phyloP scores from a whole-genome alignment of 768 basidiomycete species.

The Myochromella boudieri region DNA sequence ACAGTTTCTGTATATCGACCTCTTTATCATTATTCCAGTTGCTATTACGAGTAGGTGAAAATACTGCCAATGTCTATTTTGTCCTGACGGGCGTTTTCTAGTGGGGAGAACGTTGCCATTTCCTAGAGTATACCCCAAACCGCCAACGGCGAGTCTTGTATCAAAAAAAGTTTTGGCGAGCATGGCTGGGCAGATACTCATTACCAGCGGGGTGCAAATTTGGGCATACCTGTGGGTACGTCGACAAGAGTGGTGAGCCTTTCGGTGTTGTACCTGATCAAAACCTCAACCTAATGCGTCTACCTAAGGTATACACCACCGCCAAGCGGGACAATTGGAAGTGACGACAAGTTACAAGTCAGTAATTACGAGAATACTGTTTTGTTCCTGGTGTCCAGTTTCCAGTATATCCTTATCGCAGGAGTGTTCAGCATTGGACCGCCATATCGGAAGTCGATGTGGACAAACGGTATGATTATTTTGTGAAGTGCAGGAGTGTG shows the following conservation, averaged over 20 bases:
- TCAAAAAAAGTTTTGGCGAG: constrained; percentile 94
- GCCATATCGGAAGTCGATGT: constrained; percentile 93
- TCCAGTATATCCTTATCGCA: constrained; percentile 97
- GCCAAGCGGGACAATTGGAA: constrained; percentile 42
- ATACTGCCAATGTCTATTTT: constrained; percentile 2
- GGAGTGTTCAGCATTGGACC: constrained; percentile 98
- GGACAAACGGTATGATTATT: constrained; percentile 77
- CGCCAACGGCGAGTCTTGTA: constrained; percentile 93
- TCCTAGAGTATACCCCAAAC: constrained; percentile 80
- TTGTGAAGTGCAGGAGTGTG: not conserved
- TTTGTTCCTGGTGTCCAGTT: constrained; percentile 92
- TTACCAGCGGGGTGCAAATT: constrained; percentile 80
- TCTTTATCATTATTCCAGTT: constrained; percentile 96
- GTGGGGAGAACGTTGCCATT: constrained; percentile 96
- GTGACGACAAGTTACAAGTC: constrained; percentile 74
- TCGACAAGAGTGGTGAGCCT: constrained; percentile 79
- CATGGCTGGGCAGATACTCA: constrained; percentile 87
- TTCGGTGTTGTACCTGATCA: too few species aligned
- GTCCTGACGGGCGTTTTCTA: constrained; percentile 30
- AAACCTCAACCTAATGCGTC: not conserved
- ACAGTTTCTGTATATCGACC: constrained; percentile 95
- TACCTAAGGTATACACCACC: constrained; percentile 77
- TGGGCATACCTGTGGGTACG: constrained; percentile 92
- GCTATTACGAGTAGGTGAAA: constrained; percentile 94
- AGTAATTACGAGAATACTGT: constrained; percentile 91